Conservation (phyloP, 1,284 basidiomycete genomes). For the Ustilago nuda region DNA sequence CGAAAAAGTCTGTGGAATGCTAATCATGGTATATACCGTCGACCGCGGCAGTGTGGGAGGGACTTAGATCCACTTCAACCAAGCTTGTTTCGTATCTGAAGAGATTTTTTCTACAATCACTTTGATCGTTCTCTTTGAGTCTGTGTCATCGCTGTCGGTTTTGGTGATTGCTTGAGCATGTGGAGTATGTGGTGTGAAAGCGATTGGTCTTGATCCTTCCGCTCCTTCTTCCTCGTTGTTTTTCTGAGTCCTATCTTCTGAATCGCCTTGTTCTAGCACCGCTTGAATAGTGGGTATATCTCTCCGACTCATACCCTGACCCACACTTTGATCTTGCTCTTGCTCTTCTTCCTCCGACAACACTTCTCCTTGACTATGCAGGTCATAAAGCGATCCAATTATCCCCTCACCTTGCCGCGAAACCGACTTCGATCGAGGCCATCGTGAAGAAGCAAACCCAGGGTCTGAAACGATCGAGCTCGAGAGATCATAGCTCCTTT, state of each 20-base stretch:
- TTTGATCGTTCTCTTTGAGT: constrained; percentile 24
- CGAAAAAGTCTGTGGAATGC: neutral
- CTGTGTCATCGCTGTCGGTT: neutral
- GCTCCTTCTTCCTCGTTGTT: neutral
- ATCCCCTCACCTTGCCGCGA: constrained; percentile 21
- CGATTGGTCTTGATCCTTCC: neutral
- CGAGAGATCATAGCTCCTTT: constrained; percentile 20
- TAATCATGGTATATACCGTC: neutral
- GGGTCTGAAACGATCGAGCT: constrained; percentile 52
- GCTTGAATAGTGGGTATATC: constrained; percentile 27
- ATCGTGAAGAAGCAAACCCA: constrained; percentile 19
- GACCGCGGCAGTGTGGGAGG: neutral
- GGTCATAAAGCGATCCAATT: constrained; percentile 30
- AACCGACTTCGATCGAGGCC: constrained; percentile 20
- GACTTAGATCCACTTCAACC: constrained; percentile 49
- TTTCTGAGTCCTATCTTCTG: neutral
- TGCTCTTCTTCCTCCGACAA: constrained; percentile 49
- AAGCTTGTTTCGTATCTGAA: constrained; percentile 48
- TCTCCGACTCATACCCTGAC: neutral
- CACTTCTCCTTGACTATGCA: constrained; percentile 33
- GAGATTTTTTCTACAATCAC: constrained; percentile 46
- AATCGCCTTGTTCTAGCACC: constrained; percentile 18
- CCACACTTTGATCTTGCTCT: neutral
- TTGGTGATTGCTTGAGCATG: constrained; percentile 14
- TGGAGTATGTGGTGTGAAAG: constrained; percentile 35